Evolutionary conservation across 2,329 filamentous ascomycete species (phyloP).

Genomic region (Claviceps capensis): DNA sequence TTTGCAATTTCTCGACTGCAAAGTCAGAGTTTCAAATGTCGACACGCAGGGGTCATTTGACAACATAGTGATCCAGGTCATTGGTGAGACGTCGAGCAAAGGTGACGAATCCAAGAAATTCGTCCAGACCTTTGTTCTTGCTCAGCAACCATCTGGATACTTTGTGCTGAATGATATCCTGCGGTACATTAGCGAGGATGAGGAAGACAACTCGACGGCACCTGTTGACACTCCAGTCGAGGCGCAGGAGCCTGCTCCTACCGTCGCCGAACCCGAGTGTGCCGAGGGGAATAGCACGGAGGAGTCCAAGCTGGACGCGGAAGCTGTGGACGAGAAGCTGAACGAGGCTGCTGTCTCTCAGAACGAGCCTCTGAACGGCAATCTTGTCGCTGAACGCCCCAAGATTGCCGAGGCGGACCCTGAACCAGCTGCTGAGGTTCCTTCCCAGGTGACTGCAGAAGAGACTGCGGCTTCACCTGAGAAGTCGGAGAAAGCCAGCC

Average conservation of each 20-base stretch:
- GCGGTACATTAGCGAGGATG: constrained; percentile 77
- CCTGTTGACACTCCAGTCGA: constrained; percentile 17
- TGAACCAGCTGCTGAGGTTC: constrained; percentile 18
- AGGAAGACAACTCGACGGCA: constrained; percentile 48
- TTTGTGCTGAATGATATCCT: constrained; percentile 98
- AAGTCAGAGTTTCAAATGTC: constrained; percentile 95
- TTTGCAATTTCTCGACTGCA: constrained; percentile 92
- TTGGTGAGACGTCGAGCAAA: constrained; percentile 95
- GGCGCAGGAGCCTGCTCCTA: constrained; percentile 16
- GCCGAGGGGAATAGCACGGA: constrained; percentile 39
- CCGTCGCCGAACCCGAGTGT: constrained; percentile 16
- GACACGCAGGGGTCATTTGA: constrained; percentile 87
- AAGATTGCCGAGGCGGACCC: constrained; percentile 19
- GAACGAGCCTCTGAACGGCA: constrained; percentile 1
- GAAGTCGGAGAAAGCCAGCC: constrained; percentile 50
- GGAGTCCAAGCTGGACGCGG: constrained; percentile 17
- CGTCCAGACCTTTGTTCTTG: constrained; percentile 93
- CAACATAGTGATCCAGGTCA: constrained; percentile 95
- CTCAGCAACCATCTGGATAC: constrained; percentile 90
- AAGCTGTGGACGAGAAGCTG: constrained; percentile 23
- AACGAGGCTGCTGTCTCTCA: constrained; percentile 17
- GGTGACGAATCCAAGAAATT: constrained; percentile 86
- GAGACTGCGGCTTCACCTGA: constrained; percentile 45
- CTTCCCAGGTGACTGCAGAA: constrained; percentile 36
- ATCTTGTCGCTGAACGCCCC: constrained; percentile 16